Conservation (phyloP, 73 alveolate genomes). For the Tetrahymena thermophila region DNA sequence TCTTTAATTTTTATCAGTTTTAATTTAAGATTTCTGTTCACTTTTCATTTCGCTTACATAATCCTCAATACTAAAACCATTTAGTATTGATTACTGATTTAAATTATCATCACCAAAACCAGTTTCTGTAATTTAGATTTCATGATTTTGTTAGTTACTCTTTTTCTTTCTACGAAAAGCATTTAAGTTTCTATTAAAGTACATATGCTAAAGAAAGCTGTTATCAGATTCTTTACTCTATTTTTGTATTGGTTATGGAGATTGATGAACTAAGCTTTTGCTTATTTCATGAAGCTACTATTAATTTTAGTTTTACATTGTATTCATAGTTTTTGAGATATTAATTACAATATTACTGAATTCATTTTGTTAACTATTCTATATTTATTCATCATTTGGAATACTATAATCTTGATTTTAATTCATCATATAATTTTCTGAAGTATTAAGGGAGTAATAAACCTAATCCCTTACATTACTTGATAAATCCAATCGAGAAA, state of each 20-base stretch:
- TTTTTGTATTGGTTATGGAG: background rate
- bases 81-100: background rate
- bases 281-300: background rate
- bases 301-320: background rate
- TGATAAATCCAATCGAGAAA: background rate
- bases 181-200: background rate
- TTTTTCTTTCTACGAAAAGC: background rate
- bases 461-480: background rate
- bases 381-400: too few relatives aligned
- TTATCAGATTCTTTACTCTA: background rate
- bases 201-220: background rate
- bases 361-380: background rate
- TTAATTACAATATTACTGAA: background rate
- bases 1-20: background rate
- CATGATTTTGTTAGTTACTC: background rate
- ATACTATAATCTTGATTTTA: background rate
- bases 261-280: background rate
- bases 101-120: background rate
- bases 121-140: background rate
- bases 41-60: background rate
- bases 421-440: background rate
- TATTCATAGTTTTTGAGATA: background rate
- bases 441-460: background rate
- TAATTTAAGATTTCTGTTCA: background rate
- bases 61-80: background rate